phyloP scores from a whole-genome alignment of 2,329 filamentous ascomycete genomes.

The Colletotrichum graminicola region DNA sequence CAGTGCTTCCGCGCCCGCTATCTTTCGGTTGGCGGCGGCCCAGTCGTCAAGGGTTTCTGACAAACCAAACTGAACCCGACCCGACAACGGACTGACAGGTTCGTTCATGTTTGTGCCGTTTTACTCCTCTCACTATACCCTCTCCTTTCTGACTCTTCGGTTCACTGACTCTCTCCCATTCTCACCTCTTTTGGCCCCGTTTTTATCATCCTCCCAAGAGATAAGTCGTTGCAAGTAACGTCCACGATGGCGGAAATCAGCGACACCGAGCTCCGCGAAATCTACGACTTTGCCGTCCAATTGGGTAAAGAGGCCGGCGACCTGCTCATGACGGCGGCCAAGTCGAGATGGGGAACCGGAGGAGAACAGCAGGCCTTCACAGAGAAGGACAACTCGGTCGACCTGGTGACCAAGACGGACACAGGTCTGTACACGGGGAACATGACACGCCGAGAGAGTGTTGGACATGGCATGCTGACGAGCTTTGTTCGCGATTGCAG shows the following conservation, averaged over 20 bases:
- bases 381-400: slow-evolving; percentile 82
- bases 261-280: slow-evolving; percentile 68
- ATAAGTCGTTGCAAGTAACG: background rate
- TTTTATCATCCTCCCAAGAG: slow-evolving; percentile 23
- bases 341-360: slow-evolving; percentile 61
- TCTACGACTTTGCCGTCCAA: slow-evolving; percentile 78
- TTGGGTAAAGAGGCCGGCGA: slow-evolving; percentile 77
- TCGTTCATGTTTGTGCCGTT: slow-evolving; percentile 6
- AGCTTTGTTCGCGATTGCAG: slow-evolving; percentile 53
- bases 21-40: slow-evolving; percentile 39
- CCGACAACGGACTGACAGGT: slow-evolving; percentile 17
- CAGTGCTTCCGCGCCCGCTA: slow-evolving; percentile 36
- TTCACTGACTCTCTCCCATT: background rate
- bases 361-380: slow-evolving; percentile 54
- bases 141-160: background rate
- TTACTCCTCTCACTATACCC: background rate
- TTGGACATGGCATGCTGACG: slow-evolving; percentile 13
- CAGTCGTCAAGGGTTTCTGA: slow-evolving; percentile 24
- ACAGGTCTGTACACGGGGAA: slow-evolving; percentile 63
- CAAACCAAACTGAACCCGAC: slow-evolving; percentile 1
- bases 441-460: background rate
- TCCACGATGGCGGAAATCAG: slow-evolving; percentile 46
- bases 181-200: background rate
- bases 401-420: slow-evolving; percentile 83
- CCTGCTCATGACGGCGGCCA: slow-evolving; percentile 74